These are phyloP conservation scores for Kodamaea ohmeri DNA, from an alignment of 1,139 yeast genomes.

Conservation along the genomic window DNA sequence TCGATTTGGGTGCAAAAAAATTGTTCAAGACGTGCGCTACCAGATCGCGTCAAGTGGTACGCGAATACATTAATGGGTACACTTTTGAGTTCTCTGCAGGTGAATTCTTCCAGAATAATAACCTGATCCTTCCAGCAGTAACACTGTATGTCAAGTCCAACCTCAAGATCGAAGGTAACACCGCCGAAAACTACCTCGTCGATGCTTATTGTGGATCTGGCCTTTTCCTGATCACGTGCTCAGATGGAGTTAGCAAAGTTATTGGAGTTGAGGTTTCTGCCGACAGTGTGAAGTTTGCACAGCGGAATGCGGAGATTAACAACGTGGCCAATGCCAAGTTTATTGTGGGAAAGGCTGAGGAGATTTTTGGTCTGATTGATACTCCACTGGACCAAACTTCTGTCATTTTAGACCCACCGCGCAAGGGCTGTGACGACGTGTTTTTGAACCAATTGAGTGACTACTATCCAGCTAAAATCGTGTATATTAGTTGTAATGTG, in stretches of 20 bases:
- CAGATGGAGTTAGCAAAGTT: conserved; percentile 73
- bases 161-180: conserved; percentile 43
- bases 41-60: conserved; percentile 72
- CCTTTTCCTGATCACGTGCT: conserved; percentile 82
- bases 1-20: conserved; percentile 21
- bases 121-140: conserved; percentile 80
- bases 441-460: conserved; percentile 81
- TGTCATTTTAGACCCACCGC: conserved; percentile 92
- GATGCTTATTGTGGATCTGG: conserved; percentile 99
- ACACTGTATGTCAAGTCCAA: conserved; percentile 77
- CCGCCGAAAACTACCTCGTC: conserved; percentile 57
- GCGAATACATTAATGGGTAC: conserved; percentile 71
- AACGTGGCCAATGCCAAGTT: conserved; percentile 75
- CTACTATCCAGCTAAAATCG: conserved; percentile 80
- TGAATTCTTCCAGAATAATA: conserved; percentile 94
- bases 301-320: conserved; percentile 73
- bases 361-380: conserved; percentile 75
- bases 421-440: conserved; percentile 92
- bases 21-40: conserved; percentile 57
- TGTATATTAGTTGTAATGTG: conserved; percentile 93
- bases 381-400: conserved; percentile 72
- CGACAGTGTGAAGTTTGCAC: conserved; percentile 86
- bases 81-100: conserved; percentile 89
- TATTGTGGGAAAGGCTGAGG: conserved; percentile 89
- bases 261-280: conserved; percentile 95